Evolutionary conservation across 495 filamentous ascomycete species (phyloP), one percentile per base, ranked within the genome.

Genomic region (Aspergillus wentii): DNA sequence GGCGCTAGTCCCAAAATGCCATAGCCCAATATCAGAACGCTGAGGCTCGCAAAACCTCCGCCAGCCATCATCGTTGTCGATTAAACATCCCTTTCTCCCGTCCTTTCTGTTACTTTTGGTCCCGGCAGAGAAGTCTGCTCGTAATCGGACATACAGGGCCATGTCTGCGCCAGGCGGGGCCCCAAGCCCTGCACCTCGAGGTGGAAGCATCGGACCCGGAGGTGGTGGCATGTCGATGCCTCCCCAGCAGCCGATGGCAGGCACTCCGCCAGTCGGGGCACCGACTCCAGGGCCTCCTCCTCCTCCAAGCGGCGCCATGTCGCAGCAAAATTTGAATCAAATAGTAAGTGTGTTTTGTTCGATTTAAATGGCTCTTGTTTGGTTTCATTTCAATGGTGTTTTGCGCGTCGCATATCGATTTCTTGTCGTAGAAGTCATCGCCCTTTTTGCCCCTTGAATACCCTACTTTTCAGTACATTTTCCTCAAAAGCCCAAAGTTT

Each of bases 251-350:
- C 60, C 61, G 17, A 53, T 70, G 44, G 41, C 54, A 36, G 56
- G 48, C 3, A 57, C 57, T n/a, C 60, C 69, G 19, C 57, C 62
- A 18, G 56, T 64, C 22, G 52, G 46, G 15, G 46, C 61, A 19
- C 57, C 62, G 18, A 55, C 63, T n/a, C 52, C 60, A 21, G 66
- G 65, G 6, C 61, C 62, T 10, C 61, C 49, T 40, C 55, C 44
- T 27, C 65, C 62, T 30, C 71, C 45, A 30, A 60, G 50, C 45
- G 74, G 61, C 43, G 74, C 49, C 48, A 78, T 68, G 73, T 85
- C 85, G 3, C 83, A 86, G 28, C 89, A 94, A 47, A 94, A 95
- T 53, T 59, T 98, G 6, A 98, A 98, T 45, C 87, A 94, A 48
- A 98, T 98, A 56, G 91, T 95, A 75, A 72, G 86, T 72, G n/a